Evolutionary conservation across 169 alveolate species (phyloP), one percentile per base, ranked within the genome.

Genomic region (Plasmodium inui): DNA sequence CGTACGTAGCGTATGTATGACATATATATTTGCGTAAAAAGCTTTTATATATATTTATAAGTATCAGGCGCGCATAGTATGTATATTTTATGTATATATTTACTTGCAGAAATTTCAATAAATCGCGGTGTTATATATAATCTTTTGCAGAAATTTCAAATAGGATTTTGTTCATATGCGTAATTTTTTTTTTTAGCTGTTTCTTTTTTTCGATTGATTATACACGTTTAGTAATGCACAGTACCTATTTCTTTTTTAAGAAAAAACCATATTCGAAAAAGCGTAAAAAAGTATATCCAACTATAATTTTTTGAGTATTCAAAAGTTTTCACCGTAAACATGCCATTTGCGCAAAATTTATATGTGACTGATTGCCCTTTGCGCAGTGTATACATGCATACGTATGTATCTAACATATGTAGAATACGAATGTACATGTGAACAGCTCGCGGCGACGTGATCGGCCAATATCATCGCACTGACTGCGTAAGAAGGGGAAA

Each of bases 311-410:
- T 19, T 19, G 30, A 0, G 76, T 67, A 67, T 67, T 67, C 1
- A 19, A 67, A 10, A 26, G 76, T 3, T 19, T 28, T 67, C 37
- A 28, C 22, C 76, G 76, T 22, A 67, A 26, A 67, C 14, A 67
- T 67, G 22, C 37, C n/a, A n/a, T 67, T n/a, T 19, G 76, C 41
- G 37, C 37, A 67, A 9, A 67, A 26, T 67, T 67, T 67, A 67
- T 67, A 67, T 67, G 76, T 22, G 37, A 67, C n/a, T 28, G 17
- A 22, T 67, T 19, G 41, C 61, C 61, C 26, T 28, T 67, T 32
- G 57, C 22, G 83, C n/a, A 74, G 26, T 17, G 34, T 39, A 74
- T 32, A 57, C 55, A 17, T 79, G 84, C 6, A 79, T 79, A 79
- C 26, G 30, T 32, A 37, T 72, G 22, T 79, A 74, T 10, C n/a